A percentile compares a stretch with the other conserved stretches of the same genome.
Conservation (phyloP, 805 yeast genomes). For the Cyberlindnera bimundalis region DNA sequence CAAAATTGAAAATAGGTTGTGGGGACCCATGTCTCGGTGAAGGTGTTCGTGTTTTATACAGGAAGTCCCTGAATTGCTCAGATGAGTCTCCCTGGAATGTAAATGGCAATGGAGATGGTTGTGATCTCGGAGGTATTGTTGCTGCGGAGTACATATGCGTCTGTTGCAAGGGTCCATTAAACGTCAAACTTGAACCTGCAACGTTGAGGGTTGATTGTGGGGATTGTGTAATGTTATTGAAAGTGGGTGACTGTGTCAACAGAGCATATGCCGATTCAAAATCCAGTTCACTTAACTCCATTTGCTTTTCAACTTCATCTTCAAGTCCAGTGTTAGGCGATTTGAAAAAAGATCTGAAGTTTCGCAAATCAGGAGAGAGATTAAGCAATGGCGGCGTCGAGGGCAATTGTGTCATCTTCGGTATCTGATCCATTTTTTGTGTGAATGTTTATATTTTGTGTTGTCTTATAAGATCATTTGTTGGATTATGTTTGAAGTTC, state of each 20-base stretch:
- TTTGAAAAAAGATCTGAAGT: conserved; percentile 9
- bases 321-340: conserved; percentile 6
- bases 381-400: conserved; percentile 15
- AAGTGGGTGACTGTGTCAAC: conserved; percentile 24
- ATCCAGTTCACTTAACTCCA: conserved; percentile 24
- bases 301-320: neutral
- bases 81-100: neutral
- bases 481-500: too few species aligned
- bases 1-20: conserved; percentile 16
- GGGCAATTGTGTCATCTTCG: conserved; percentile 11
- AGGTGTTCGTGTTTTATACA: conserved; percentile 14
- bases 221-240: conserved; percentile 9
- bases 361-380: conserved; percentile 15
- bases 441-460: neutral
- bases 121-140: neutral
- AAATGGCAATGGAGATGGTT: conserved; percentile 3
- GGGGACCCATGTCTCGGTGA: conserved; percentile 14
- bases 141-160: neutral
- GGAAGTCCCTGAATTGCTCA: conserved; percentile 13
- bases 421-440: conserved; percentile 12
- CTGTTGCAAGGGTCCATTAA: neutral
- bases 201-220: neutral
- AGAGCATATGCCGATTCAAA: conserved; percentile 29
- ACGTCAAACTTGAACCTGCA: conserved; percentile 1
- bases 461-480: too few species aligned